Base-by-base conservation (phyloP, 2,329 filamentous ascomycete genomes). In the Periconia digitata region DNA sequence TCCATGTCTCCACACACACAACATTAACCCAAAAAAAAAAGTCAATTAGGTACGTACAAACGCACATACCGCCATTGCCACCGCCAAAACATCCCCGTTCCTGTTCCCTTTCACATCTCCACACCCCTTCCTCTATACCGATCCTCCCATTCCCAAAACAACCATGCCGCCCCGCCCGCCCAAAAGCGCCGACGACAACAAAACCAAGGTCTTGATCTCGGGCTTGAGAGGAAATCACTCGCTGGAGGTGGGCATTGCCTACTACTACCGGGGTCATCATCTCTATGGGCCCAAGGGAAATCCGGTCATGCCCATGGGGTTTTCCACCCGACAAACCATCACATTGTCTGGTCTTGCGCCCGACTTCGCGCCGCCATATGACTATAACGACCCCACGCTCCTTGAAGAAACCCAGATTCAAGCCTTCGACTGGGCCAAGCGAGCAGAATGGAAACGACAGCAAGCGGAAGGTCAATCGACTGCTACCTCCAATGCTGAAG, bases 221-320 rank as follows among this genome's bases (percentile, higher is more conserved):
- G 63, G 63, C 0, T 38, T 69, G 1, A 18, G 24, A 6, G 63
- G 60, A 12, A 21, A 44, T 1, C 63, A 66, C 20, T 43, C 58
- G 0, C 52, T 67, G 8, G 48, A 61, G 15, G 45, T 38, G 0
- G 64, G 61, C 1, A 44, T 67, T 10, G 63, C 63, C 2, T 69
- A 67, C 47, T 61, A 56, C 41, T 65, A 63, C 43, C 63, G 66
- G 8, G 65, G 66, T 2, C 64, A 67, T 40, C 60, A 59, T 40
- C 23, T 69, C 12, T 69, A 67, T 40, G 52, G 54, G 1, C 53
- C 50, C 0, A 41, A 32, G 0, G 47, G 53, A 4, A 59, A 52
- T 13, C 54, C 64, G 0, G 49, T 68, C 18, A 54, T 63, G 37
- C 63, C 62, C 0, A 24, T 60, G 2, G 49, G 53, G 0, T 66